Base-by-base conservation (phyloP, 306 rosid species). In the Fagus crenata region DNA sequence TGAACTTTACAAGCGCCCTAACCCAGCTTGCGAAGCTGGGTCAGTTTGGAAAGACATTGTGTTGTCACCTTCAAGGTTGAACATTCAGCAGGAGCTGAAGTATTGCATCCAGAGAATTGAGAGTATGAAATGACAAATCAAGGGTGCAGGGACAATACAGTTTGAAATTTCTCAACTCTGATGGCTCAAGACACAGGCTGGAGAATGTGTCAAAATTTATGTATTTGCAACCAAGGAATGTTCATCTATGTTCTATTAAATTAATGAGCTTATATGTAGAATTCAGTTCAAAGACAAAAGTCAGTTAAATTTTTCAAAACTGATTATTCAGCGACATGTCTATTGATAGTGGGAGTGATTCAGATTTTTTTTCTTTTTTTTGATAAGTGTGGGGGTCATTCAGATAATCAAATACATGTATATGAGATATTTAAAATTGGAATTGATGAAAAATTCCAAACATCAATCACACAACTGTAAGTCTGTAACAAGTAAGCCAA, bases 41-140 rank as follows among this genome's bases (percentile, higher is more conserved):
- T 91, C 99, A 0, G 80, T 96, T 71, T 96, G 98, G 98, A 96
- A 93, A 85, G 99, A 93, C 79, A 92, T 93, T 72, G 96, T 91
- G 18, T 85, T 93, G 51, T 96, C 98, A 32, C 96, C 98, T 77
- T 92, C 97, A 75, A 91, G 98, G 83, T 15, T 89, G 79, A 84
- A 89, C 81, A 86, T 92, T 72, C 99, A 91, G 74, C 85, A 91
- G 46, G 98, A 92, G 84, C 93, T 95, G 31, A 92, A 89, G 94
- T 85, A 76, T 81, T 87, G 93, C 86, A 91, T 95, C 82, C 86
- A 89, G 78, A 95, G 85, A 85, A 86, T 85, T 60, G 98, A 92
- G 80, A 81, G 61, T 77, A 74, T 68, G 49, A 85, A 89, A 81
- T 78, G 36, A 71, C 79, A 61, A 73, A 75, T 60, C 58, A 8